Base-by-base conservation (phyloP, 495 filamentous ascomycete species). In the Tuber calosporum region DNA sequence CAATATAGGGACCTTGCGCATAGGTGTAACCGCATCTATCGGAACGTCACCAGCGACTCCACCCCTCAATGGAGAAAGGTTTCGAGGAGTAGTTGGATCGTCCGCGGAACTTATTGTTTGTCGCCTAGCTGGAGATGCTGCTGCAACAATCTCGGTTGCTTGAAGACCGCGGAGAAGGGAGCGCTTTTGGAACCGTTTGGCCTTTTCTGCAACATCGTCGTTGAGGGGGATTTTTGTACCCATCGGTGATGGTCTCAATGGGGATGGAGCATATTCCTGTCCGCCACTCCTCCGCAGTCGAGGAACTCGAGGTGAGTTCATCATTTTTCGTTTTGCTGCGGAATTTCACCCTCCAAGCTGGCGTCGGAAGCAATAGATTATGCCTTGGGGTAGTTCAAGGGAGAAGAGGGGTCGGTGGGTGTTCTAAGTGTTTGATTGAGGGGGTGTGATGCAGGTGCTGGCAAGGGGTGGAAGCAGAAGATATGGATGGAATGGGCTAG, bases 1-100 rank as follows among this genome's bases (percentile, higher is more conserved):
- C 70, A 98, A 82, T 72, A 99, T 91, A 0, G 95, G 96, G 42
- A 97, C 92, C 62, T 95, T 91, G 86, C 97, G 96, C 90, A 97
- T 93, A 22, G 95, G 95, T 41, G 95, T 98, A 69, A 97, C 91
- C 22, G 89, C 90, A 79, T 92, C 88, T 37, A 80, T 84, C 83
- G 74, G 82, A 53, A 89, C 88, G 77, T 88, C 86, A 19, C 84
- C 84, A 41, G 84, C 82, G 67, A 81, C 81, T 48, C 83, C 83
- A 68, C 81, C 78, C 42, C 87, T 82, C 80, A 86, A 83, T 37
- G 84, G 83, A 81, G 90, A 82, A 62, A 34, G 53, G 39, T 91
- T 90, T 74, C 90, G 91, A 74, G 86, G 85, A 38, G 86, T 86
- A 74, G 79, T 79, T 13, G 74, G 74, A 4, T 69, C 69, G 85